Evolutionary conservation across 2,329 filamentous ascomycete species (phyloP).

Genomic region (Hypoxylon sp.): DNA sequence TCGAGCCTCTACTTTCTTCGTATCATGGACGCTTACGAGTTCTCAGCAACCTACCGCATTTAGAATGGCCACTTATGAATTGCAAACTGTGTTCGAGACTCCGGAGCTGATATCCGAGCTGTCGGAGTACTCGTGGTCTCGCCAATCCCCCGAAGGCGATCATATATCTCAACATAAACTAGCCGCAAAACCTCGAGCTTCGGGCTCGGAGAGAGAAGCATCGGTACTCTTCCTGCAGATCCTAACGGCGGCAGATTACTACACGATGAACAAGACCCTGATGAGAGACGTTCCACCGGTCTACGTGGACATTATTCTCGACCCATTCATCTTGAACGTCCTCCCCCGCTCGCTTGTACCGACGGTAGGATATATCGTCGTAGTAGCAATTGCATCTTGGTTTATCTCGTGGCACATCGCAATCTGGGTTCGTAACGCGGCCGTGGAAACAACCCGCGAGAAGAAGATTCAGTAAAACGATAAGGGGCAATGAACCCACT

Average conservation of each 20-base stretch:
- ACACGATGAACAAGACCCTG: slow-evolving; percentile 76
- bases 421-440: slow-evolving; percentile 48
- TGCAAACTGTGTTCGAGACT: slow-evolving; percentile 70
- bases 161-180: slow-evolving; percentile 26
- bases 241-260: slow-evolving; percentile 85
- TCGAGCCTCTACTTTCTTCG: slow-evolving; percentile 27
- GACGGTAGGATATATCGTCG: slow-evolving; percentile 74
- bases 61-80: slow-evolving; percentile 72
- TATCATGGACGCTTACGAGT: slow-evolving; percentile 26
- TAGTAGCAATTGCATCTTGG: slow-evolving; percentile 66
- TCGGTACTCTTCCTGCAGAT: slow-evolving; percentile 80
- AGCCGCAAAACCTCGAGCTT: slow-evolving; percentile 5
- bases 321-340: slow-evolving; percentile 84
- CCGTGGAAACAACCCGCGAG: slow-evolving; percentile 43
- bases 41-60: slow-evolving; percentile 87
- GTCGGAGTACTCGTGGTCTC: slow-evolving; percentile 68
- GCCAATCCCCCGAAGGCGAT: slow-evolving; percentile 52
- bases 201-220: slow-evolving; percentile 43
- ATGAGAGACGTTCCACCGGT: slow-evolving; percentile 83
- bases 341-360: slow-evolving; percentile 82
- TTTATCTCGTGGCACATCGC: slow-evolving; percentile 57
- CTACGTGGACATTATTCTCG: slow-evolving; percentile 83
- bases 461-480: slow-evolving; percentile 56
- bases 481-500: slow-evolving; percentile 22
- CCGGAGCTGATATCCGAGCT: slow-evolving; percentile 74